Evolutionary conservation across 2,329 filamentous ascomycete species (phyloP), one percentile per base, ranked within the genome.

Genomic region (Pyricularia pennisetigena): DNA sequence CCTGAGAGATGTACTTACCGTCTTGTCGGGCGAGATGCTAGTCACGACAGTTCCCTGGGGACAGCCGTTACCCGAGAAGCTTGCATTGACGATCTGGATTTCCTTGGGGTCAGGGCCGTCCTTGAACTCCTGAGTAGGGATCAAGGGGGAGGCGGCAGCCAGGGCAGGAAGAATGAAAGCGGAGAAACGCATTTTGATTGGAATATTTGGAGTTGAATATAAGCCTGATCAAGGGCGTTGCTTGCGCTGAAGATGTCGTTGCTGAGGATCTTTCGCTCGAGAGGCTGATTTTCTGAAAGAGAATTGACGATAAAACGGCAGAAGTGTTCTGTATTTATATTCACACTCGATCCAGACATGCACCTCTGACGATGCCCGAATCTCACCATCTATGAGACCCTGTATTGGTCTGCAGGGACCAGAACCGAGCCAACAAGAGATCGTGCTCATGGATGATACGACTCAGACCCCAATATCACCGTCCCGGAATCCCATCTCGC

Each of bases 11-110:
- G 8, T 6, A 68, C 75, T 74, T 69, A 79, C 80, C 35, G 79
- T 80, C 70, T 77, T 75, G 73, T 82, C 79, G 12, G 79, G 75
- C 10, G 79, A 80, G 71, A 81, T 77, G 70, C 74, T 77, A 49
- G 78, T 80, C 24, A 80, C 79, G 10, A 82, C 79, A 65, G 77
- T 76, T 30, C 78, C 78, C 73, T 81, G 79, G 10, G 79, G 79
- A 71, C 80, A 82, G 29, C 80, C 80, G 70, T 78, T 82, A 68
- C 80, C 80, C 35, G 79, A 81, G 70, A 79, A 79, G 28, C 73
- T 78, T 62, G 79, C 76, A 63, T 74, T 75, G 70, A 75, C 61
- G 73, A 82, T 79, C 74, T 78, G 76, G 73, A 82, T 82, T 49
- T 79, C 71, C 61, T 73, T 75, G 23, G 79, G 78, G 70, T 78